A percentile compares a stretch with the other conserved stretches of the same genome.
Conservation (phyloP, 768 basidiomycete species). For the Macrolepiota albuminosa region DNA sequence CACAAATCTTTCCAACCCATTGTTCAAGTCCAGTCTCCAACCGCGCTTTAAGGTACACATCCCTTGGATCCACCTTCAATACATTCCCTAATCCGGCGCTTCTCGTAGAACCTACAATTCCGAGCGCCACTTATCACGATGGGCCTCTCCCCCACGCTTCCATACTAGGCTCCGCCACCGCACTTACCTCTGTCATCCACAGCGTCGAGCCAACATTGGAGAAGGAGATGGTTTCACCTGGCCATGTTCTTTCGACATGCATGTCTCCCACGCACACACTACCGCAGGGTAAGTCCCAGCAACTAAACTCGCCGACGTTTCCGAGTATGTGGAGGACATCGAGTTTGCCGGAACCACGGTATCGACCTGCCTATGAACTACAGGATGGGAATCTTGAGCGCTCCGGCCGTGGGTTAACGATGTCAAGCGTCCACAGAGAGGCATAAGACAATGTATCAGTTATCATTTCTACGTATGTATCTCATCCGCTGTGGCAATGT, state of each 20-base stretch:
- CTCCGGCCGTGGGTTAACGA: constrained; percentile 46
- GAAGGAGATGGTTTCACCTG: constrained; percentile 20
- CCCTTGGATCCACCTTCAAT: constrained; percentile 92
- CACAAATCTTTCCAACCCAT: neutral
- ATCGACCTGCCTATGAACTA: constrained; percentile 80
- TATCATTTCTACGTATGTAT: neutral
- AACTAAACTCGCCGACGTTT: constrained; percentile 1
- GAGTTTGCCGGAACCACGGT: constrained; percentile 29
- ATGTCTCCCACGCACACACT: constrained; percentile 26
- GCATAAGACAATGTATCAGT: neutral
- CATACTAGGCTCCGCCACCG: constrained; percentile 18
- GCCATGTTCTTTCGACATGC: constrained; percentile 23
- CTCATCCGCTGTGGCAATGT: neutral
- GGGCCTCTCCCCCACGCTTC: constrained; percentile 20
- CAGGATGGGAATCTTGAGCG: constrained; percentile 71
- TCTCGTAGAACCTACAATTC: constrained; percentile 24
- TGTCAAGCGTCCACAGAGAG: neutral
- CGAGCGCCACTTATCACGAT: constrained; percentile 8
- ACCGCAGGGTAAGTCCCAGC: neutral
- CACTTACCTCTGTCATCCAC: constrained; percentile 20
- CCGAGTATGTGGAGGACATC: constrained; percentile 9
- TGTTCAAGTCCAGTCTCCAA: neutral
- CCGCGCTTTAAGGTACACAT: constrained; percentile 74
- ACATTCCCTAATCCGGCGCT: constrained; percentile 92
- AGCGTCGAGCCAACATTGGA: constrained; percentile 5